Base-by-base conservation (phyloP, 352 stramenopile species). In the Pythium phragmiticola region DNA sequence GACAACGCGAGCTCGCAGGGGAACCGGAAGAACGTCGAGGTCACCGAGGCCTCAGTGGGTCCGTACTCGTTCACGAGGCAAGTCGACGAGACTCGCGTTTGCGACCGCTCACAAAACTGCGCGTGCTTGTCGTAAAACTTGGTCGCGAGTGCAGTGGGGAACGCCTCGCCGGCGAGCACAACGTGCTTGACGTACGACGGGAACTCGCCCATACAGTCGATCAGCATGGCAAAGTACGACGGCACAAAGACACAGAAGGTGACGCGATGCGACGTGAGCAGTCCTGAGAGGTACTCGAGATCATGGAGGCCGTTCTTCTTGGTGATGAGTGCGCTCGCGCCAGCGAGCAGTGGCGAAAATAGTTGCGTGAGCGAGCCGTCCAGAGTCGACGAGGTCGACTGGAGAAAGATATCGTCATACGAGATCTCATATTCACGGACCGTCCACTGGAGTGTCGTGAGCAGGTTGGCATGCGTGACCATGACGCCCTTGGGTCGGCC, bases 401-500 rank as follows among this genome's bases (percentile, higher is more conserved):
- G 76, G 3, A 88, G 80, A 13, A 89, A 84, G 11, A 86, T 62
- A 60, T 90, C 77, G 36, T 73, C 74, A 3, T 64, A 57, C n/a
- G 63, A 66, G 30, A 78, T 74, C 11, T 61, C 55, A 68, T 95
- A 95, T 21, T 79, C 79, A 2, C 70, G 72, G 21, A 86, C 73
- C 14, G 67, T 90, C 77, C 77, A 85, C 43, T 63, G 76, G 12
- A 80, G 68, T 28, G 66, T 90, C 49, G 76, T 91, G 33, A 88
- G 68, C 3, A 87, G 49, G 51, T 84, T 85, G 26, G 69, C 63
- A 42, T 93, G 82, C 4, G 78, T 68, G 8, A 92, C 74, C 34
- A 87, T 71, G 13, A 93, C 84, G 26, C 84, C 84, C 51, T 93
- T 93, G 7, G 84, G 84, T 14, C 77, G 66, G 9, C 80, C 83